phyloP scores from a whole-genome alignment of 495 filamentous ascomycete genomes.

The Neurospora sp. region DNA sequence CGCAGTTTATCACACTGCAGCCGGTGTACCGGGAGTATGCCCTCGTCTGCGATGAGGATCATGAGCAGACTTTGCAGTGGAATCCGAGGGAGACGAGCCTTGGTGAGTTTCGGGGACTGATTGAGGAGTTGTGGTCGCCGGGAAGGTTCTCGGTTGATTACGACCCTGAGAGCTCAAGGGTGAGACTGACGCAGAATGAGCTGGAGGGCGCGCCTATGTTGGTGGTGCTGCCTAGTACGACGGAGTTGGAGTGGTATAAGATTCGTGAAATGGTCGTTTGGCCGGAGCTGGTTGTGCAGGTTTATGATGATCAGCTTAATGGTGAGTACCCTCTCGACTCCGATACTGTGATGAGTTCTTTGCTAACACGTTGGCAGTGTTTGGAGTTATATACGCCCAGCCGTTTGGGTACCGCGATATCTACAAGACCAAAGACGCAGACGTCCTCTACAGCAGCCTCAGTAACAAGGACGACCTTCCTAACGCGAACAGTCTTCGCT shows the following conservation, averaged over 20 bases:
- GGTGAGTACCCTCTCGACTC: not conserved
- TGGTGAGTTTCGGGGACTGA: not conserved
- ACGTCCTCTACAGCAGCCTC: not conserved
- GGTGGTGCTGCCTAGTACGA: conserved; percentile 5
- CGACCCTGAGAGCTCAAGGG: not conserved
- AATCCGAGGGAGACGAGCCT: not conserved
- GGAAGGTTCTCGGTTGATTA: not conserved
- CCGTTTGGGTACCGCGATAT: conserved; percentile 17
- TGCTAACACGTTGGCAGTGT: not conserved
- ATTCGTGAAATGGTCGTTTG: conserved; percentile 11
- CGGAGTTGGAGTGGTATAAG: conserved; percentile 9
- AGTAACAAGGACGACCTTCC: not conserved
- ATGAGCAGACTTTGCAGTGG: not conserved
- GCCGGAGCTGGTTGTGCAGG: conserved; percentile 2
- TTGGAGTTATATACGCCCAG: not conserved
- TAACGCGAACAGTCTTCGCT: not conserved
- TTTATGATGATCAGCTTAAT: not conserved
- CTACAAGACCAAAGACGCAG: conserved; percentile 1
- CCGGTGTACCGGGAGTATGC: conserved; percentile 12
- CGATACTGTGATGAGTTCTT: not conserved
- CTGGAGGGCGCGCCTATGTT: conserved; percentile 5
- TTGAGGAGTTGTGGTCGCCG: not conserved
- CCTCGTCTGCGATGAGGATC: not conserved
- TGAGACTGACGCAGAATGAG: not conserved
- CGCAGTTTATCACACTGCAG: conserved; percentile 11